These are phyloP conservation scores for Pleurotus tuber-regium DNA, from an alignment of 768 basidiomycete genomes.

Conservation along the genomic window DNA sequence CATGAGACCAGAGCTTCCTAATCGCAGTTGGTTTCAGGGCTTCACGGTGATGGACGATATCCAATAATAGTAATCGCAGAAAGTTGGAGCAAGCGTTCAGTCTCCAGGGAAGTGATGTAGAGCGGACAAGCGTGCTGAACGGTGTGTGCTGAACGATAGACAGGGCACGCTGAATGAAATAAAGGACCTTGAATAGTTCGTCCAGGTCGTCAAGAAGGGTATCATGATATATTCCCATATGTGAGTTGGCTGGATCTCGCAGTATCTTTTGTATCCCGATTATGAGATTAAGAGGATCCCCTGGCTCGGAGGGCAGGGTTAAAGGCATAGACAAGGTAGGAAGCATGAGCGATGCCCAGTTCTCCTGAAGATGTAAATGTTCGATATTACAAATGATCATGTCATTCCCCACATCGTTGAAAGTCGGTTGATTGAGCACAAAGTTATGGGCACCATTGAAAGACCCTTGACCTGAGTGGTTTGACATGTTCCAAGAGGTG, in stretches of 20 bases:
- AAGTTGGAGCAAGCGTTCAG: no score
- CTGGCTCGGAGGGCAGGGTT: neutral
- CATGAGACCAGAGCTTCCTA: no score
- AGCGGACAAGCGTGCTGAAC: no score
- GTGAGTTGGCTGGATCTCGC: neutral
- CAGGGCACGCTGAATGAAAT: neutral
- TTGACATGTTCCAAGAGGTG: no score
- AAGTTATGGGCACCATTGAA: constrained; percentile 9
- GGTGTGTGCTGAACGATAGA: neutral
- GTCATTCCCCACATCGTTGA: neutral
- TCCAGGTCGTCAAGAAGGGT: neutral
- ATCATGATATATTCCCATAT: no score
- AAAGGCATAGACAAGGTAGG: no score
- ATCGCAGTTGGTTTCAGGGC: no score
- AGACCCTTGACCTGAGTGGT: neutral
- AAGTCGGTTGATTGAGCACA: neutral
- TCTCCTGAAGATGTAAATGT: neutral
- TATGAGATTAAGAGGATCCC: neutral
- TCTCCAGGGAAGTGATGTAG: no score
- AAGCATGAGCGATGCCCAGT: neutral
- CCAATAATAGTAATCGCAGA: no score
- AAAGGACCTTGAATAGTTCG: neutral
- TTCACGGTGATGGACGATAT: no score
- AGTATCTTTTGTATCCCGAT: neutral
- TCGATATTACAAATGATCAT: neutral